These are phyloP conservation scores for Barnettozyma sucrosica DNA, from an alignment of 805 yeast genomes.

Conservation along the genomic window DNA sequence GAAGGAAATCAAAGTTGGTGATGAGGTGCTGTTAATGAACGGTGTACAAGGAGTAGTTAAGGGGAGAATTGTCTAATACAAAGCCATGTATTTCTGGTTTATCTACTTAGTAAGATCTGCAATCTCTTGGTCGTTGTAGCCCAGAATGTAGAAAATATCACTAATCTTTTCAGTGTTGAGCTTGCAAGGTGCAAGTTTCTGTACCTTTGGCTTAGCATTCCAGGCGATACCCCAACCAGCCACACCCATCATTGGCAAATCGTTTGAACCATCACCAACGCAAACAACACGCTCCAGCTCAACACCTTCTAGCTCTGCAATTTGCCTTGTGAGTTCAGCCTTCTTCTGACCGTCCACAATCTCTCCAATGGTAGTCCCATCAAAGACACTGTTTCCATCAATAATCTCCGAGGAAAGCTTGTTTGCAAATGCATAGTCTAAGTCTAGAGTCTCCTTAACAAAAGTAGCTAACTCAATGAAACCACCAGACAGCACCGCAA, in stretches of 20 bases:
- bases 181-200: constrained; percentile 71
- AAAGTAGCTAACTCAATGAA: constrained; percentile 81
- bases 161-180: constrained; percentile 67
- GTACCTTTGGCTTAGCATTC: constrained; percentile 95
- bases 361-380: constrained; percentile 74
- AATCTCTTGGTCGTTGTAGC: constrained; percentile 57
- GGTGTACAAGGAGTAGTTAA: constrained; percentile 76
- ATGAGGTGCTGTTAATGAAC: constrained; percentile 67
- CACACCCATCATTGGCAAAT: constrained; percentile 80
- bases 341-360: constrained; percentile 84
- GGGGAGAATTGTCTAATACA: constrained; percentile 37
- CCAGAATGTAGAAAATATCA: constrained; percentile 78
- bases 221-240: constrained; percentile 97
- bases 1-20: constrained; percentile 54
- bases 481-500: constrained; percentile 94
- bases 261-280: constrained; percentile 97
- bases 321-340: constrained; percentile 60
- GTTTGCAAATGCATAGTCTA: constrained; percentile 91
- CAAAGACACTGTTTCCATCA: constrained; percentile 41
- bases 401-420: constrained; percentile 44
- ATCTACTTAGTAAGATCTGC: constrained; percentile 5
- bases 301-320: constrained; percentile 51
- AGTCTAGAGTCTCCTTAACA: constrained; percentile 58
- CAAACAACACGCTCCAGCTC: constrained; percentile 59
- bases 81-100: not conserved